phyloP scores from a whole-genome alignment of 2,329 filamentous ascomycete species.

The Aureobasidium sp. region DNA sequence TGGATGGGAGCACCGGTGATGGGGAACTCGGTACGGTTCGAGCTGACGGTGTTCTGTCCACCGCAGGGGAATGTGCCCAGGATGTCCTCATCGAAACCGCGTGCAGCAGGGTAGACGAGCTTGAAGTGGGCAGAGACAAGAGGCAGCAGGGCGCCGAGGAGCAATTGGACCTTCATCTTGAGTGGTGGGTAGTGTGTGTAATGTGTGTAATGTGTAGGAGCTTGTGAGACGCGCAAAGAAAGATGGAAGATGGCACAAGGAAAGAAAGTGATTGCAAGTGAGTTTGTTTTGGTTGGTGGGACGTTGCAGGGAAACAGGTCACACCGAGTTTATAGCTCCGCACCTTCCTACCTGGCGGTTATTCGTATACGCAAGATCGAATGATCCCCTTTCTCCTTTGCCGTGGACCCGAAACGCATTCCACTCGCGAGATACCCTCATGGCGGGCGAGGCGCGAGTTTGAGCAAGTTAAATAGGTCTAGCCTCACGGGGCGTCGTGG shows the following conservation, averaged over 20 bases:
- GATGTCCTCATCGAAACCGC: constrained; percentile 41
- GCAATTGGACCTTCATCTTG: constrained; percentile 25
- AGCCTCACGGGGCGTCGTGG: neutral
- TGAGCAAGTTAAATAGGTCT: constrained; percentile 11
- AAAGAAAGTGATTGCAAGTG: neutral
- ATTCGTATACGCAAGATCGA: neutral
- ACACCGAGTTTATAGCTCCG: constrained; percentile 3
- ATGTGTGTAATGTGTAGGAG: neutral
- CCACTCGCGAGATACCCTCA: neutral
- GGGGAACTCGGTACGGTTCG: constrained; percentile 41
- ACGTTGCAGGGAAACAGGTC: neutral
- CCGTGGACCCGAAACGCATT: neutral
- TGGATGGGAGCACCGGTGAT: constrained; percentile 42
- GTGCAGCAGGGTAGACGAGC: constrained; percentile 43
- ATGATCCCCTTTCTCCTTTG: neutral
- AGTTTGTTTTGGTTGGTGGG: constrained; percentile 1
- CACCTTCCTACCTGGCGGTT: neutral
- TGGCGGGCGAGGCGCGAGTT: neutral
- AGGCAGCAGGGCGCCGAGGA: constrained; percentile 34
- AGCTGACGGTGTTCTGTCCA: constrained; percentile 35
- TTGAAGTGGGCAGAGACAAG: constrained; percentile 47
- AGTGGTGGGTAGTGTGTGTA: neutral
- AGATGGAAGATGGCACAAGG: neutral
- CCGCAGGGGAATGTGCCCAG: constrained; percentile 44
- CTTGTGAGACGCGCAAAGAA: neutral